Conservation (phyloP, 371 early-diverging fungal species). For the Fennellomyces sp. region DNA sequence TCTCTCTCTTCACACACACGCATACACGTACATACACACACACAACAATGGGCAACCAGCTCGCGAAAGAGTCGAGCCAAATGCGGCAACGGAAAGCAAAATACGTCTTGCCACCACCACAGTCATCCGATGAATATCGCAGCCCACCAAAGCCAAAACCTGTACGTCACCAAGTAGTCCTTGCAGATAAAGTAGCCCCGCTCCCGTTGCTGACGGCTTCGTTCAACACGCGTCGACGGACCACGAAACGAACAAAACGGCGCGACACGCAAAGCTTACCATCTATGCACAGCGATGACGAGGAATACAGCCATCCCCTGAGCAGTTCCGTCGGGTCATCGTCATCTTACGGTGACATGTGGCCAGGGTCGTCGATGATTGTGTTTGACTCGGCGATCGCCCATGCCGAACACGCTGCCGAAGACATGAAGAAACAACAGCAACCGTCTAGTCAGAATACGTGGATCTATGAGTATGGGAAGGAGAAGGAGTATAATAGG, state of each 20-base stretch:
- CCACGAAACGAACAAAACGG: not conserved
- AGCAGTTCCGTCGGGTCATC: constrained; percentile 15
- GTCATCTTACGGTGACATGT: not conserved
- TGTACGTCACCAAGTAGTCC: constrained; percentile 27
- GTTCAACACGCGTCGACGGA: not conserved
- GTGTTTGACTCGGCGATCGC: constrained; percentile 18
- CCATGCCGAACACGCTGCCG: constrained; percentile 6
- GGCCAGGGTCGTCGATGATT: constrained; percentile 1
- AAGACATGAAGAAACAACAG: not conserved
- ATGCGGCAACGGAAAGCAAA: not conserved
- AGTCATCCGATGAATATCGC: not conserved
- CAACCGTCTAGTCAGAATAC: not conserved
- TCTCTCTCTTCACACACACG: not conserved
- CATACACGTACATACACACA: not conserved
- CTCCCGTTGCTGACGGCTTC: constrained; percentile 14
- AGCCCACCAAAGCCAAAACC: constrained; percentile 15
- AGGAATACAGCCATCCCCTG: not conserved
- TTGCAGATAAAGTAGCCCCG: constrained; percentile 16
- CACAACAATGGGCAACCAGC: constrained; percentile 8
- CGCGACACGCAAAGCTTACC: constrained; percentile 9
- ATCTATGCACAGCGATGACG: constrained; percentile 13
- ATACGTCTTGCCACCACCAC: not conserved
- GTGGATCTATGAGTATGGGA: constrained; percentile 22
- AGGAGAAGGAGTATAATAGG: constrained; percentile 32
- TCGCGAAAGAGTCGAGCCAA: constrained; percentile 1